These are phyloP conservation scores for Elaeagnus macrophylla DNA, from an alignment of 306 rosid species.

Conservation along the genomic window DNA sequence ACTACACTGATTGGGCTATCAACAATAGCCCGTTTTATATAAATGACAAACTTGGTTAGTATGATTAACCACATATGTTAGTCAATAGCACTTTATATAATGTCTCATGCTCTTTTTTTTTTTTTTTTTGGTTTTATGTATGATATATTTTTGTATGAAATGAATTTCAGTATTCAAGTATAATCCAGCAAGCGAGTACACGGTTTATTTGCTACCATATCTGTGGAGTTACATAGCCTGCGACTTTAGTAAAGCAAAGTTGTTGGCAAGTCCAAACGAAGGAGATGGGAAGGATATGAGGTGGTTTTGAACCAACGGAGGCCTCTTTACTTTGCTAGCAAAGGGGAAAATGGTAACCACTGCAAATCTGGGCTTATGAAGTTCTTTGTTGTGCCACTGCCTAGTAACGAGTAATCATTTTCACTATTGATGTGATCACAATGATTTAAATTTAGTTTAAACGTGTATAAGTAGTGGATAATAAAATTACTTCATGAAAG, in stretches of 20 bases:
- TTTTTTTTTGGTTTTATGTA: no score
- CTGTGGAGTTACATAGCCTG: conserved; percentile 43
- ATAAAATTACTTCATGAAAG: no score
- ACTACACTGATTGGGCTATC: conserved; percentile 50
- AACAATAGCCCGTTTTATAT: conserved; percentile 41
- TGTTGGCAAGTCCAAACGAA: conserved; percentile 23
- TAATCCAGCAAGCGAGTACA: conserved; percentile 10
- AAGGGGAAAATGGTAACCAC: conserved; percentile 27
- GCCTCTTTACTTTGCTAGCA: conserved; percentile 53
- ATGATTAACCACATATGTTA: not conserved
- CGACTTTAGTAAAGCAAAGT: conserved; percentile 38
- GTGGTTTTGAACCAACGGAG: conserved; percentile 24
- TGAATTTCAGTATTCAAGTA: conserved; percentile 20
- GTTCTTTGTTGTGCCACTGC: conserved; percentile 33
- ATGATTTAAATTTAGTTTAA: not conserved
- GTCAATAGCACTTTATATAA: no score
- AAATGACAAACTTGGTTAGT: conserved; percentile 38
- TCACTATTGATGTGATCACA: not conserved
- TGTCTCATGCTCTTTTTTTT: no score
- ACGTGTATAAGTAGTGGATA: not conserved
- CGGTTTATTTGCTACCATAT: conserved; percentile 34
- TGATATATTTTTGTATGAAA: not conserved
- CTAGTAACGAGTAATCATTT: not conserved
- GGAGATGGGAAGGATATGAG: conserved; percentile 31
- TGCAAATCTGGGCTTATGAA: conserved; percentile 54